Percentiles rank a stretch among this genome's conserved stretches.
These are phyloP conservation scores for Penicillium tannophilum DNA, from an alignment of 495 filamentous ascomycete genomes.

Conservation along the genomic window DNA sequence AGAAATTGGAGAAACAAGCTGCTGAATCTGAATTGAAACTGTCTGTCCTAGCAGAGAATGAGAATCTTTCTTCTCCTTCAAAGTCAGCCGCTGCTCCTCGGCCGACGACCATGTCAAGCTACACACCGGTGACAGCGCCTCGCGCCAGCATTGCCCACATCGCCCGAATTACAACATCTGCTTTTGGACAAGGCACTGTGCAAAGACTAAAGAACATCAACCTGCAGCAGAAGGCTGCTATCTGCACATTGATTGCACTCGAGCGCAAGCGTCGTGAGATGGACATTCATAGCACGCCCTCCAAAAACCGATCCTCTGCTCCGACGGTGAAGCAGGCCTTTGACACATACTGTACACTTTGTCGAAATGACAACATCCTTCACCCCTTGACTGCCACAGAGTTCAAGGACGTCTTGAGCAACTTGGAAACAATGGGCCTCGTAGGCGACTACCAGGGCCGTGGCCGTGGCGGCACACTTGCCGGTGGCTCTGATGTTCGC, in stretches of 20 bases:
- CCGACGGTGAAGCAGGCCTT: constrained; percentile 80
- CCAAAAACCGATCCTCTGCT: constrained; percentile 54
- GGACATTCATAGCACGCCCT: constrained; percentile 54
- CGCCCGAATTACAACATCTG: constrained; percentile 81
- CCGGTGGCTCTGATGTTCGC: constrained; percentile 44
- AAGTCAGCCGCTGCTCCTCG: constrained; percentile 27
- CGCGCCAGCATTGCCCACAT: constrained; percentile 88
- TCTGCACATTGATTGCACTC: constrained; percentile 82
- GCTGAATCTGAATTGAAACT: constrained; percentile 40
- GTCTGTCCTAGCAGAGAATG: constrained; percentile 66
- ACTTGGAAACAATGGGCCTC: constrained; percentile 80
- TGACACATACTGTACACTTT: constrained; percentile 75
- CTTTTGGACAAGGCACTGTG: constrained; percentile 80
- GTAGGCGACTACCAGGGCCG: constrained; percentile 74
- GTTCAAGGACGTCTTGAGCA: constrained; percentile 91
- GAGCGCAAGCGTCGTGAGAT: constrained; percentile 59
- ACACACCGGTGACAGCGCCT: constrained; percentile 76
- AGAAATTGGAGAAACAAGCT: constrained; percentile 42
- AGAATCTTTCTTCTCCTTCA: constrained; percentile 65
- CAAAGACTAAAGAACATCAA: constrained; percentile 86
- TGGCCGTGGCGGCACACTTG: constrained; percentile 63
- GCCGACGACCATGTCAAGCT: constrained; percentile 49
- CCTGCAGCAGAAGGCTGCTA: constrained; percentile 92
- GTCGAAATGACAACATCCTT: constrained; percentile 78
- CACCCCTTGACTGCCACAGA: constrained; percentile 86